A percentile compares a stretch with the other conserved stretches of the same genome.
phyloP scores from a whole-genome alignment of 352 stramenopile species.

The Thalassiosira livingstoniorum region DNA sequence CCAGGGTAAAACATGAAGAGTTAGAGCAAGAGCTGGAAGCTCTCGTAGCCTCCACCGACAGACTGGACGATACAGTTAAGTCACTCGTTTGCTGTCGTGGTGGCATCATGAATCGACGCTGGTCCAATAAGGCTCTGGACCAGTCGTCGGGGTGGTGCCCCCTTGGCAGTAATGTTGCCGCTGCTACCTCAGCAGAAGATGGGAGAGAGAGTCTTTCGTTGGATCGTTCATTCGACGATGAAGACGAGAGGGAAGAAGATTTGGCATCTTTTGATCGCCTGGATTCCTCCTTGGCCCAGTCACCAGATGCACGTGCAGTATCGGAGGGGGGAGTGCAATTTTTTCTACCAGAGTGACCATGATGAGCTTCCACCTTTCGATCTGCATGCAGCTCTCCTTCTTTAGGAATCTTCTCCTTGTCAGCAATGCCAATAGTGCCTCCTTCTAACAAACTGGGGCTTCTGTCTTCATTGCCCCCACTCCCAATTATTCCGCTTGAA shows the following conservation, averaged over 20 bases:
- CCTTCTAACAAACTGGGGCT: not conserved
- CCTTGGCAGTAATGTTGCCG: not conserved
- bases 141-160: not conserved
- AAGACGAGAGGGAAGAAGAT: constrained; percentile 1
- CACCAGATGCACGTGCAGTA: not conserved
- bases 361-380: not conserved
- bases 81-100: constrained; percentile 3
- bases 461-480: not conserved
- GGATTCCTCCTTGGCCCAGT: not conserved
- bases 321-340: not conserved
- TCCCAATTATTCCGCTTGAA: not conserved
- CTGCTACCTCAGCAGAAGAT: not conserved
- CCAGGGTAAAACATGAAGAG: not conserved
- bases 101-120: constrained; percentile 6
- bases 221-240: constrained; percentile 4
- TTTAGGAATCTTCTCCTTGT: not conserved
- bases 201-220: not conserved
- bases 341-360: not conserved
- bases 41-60: not conserved
- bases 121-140: not conserved
- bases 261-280: no score
- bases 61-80: not conserved
- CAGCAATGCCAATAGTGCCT: not conserved
- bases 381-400: not conserved
- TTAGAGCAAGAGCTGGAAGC: not conserved